Percentiles rank a stretch among this genome's conserved stretches.
phyloP scores from a whole-genome alignment of 805 yeast genomes.

The Wickerhamomyces kurtzmanii region DNA sequence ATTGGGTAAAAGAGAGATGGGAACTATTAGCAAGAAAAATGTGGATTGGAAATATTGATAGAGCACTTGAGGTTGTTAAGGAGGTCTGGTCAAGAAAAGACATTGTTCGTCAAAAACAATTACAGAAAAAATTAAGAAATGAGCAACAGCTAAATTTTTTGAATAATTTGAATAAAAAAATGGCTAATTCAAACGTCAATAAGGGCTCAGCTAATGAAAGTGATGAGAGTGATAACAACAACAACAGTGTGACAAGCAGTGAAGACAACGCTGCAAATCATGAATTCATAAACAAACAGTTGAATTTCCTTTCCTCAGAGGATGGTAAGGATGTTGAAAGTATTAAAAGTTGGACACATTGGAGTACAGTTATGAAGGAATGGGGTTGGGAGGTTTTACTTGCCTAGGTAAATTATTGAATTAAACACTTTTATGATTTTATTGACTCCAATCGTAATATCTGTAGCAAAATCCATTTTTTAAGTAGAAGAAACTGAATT shows the following conservation, averaged over 20 bases:
- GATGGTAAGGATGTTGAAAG: slow-evolving; percentile 26
- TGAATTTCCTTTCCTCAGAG: no score
- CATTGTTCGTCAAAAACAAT: slow-evolving; percentile 21
- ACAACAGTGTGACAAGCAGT: not conserved
- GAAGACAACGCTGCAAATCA: slow-evolving; percentile 8
- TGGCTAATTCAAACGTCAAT: not conserved
- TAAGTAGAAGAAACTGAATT: no score
- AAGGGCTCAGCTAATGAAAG: slow-evolving; percentile 1
- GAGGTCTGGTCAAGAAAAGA: slow-evolving; percentile 67
- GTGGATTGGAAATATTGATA: slow-evolving; percentile 59
- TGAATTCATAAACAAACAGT: slow-evolving; percentile 11
- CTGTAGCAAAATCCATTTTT: no score
- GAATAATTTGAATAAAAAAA: not conserved
- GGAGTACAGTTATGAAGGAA: slow-evolving; percentile 64
- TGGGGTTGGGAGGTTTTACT: slow-evolving; percentile 71
- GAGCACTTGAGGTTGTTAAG: slow-evolving; percentile 57
- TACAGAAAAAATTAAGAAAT: slow-evolving; percentile 1
- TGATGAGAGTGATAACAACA: slow-evolving; percentile 8
- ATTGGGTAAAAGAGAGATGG: slow-evolving; percentile 57
- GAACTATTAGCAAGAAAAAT: slow-evolving; percentile 36
- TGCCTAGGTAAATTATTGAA: no score
- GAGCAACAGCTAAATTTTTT: not conserved
- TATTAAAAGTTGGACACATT: slow-evolving; percentile 44
- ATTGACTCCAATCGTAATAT: no score
- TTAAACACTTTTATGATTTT: no score